Evolutionary conservation across 78 protist species (phyloP), one percentile per base, ranked within the genome.

Genomic region (Guillardia theta): DNA sequence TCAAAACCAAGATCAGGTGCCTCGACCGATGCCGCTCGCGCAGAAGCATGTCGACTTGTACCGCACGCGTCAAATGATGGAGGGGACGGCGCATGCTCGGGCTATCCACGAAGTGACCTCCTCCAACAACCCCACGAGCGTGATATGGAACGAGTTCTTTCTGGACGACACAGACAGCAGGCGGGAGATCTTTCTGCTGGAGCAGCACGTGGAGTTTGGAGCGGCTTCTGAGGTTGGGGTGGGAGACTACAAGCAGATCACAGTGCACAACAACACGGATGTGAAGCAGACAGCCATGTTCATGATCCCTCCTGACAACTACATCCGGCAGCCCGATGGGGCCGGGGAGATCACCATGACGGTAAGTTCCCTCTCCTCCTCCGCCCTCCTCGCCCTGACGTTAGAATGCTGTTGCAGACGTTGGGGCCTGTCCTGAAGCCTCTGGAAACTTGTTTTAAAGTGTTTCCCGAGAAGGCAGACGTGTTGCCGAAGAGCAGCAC

Each of bases 81-180:
- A 58, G 70, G 70, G 70, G 6, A 58, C 70, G 1, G 70, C 21
- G 70, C 70, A 58, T 6, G 70, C 70, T 24, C 6, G 21, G 70
- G 70, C 70, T 58, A 30, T 58, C 27, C 21, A 58, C 70, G 70
- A 58, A 10, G 58, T 15, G 58, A 50, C 10, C 10, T 10, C 58
- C 30, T 50, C 10, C 58, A 50, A 50, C 10, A 50, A 50, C 58
- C 10, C 58, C 58, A 15, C 58, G 58, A 50, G 15, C 10, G 90
- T 9, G 90, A n/a, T 43, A 10, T 78, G 90, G 90, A 78, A 78
- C 50, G 90, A 78, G 10, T 43, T 78, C 53, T 78, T 78, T 50
- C 50, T 78, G 15, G 90, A 78, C 21, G 90, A 78, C 50, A 78
- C 90, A 24, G 90, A 78, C 90, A 0, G 50, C 33, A 45, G 90